Evolutionary conservation across 139 green algal species (phyloP), one percentile per base, ranked within the genome.

Genomic region (Chlamydomonas sp.): DNA sequence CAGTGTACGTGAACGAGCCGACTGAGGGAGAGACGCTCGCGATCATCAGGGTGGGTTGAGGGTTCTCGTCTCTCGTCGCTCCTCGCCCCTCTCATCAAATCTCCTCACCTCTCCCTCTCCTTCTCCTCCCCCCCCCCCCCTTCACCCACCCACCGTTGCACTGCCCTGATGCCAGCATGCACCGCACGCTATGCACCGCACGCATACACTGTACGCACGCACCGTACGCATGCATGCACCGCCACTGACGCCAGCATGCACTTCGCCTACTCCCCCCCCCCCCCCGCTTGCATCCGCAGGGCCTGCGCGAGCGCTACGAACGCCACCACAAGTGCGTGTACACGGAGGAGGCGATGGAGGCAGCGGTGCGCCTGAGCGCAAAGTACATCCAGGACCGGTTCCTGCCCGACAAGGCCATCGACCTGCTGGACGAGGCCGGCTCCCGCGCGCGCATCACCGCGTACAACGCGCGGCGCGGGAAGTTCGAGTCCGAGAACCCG

Each of bases 341-440:
- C 71, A 75, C 65, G 5, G 76, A 78, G 33, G 81, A 85, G 71
- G 84, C 81, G 4, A 59, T 90, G 35, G 61, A 78, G 49, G 79
- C 81, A 24, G 84, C 81, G 5, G 84, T 88, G 24, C 39, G 48
- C 16, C 81, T 88, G 2, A 81, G 68, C 50, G 36, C 73, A 38
- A 74, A 75, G 67, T 88, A 86, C 78, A 90, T 90, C 65, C 72
- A 76, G 0, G 93, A 98, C 81, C 79, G 93, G n/a, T 84, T 87
- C 58, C 79, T 98, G 58, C 93, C 93, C 0, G 93, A 98, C 81
- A 98, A 98, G 84, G 92, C 94, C 39, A 97, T 99, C 43, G 94
- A 99, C 79, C 72, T 98, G n/a, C 72, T 99, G 60, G 95, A 99
- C 73, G 95, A 99, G 84, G 95, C 95, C 6, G 95, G 91, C 36